Percentiles rank a stretch among this genome's conserved stretches.
Conservation (phyloP, 139 green algal genomes). For the Auxenochlorella pyrenoidosa region DNA sequence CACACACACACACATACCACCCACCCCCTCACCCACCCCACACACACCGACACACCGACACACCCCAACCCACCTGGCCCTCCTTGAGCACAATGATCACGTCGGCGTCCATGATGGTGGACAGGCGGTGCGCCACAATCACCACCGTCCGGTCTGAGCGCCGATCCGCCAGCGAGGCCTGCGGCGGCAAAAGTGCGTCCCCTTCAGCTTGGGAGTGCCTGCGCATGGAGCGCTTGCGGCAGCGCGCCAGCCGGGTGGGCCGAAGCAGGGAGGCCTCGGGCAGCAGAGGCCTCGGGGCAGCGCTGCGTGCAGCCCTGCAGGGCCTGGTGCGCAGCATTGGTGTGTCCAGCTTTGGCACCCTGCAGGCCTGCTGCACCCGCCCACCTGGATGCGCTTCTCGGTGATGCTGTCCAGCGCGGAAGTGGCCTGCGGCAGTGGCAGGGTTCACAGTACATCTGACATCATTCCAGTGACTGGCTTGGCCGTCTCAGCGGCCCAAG, state of each 20-base stretch:
- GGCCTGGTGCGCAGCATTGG: too few species aligned
- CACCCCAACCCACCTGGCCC: constrained; percentile 51
- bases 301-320: too few species aligned
- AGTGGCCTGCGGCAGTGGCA: constrained; percentile 68
- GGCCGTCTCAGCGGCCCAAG: not conserved
- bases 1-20: too few species aligned
- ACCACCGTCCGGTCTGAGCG: constrained; percentile 62
- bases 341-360: too few species aligned
- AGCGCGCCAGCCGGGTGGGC: too few species aligned
- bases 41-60: constrained; percentile 52
- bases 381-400: constrained; percentile 58
- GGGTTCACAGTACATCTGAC: too few species aligned
- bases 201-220: too few species aligned
- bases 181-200: not conserved
- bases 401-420: constrained; percentile 82
- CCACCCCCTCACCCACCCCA: not conserved
- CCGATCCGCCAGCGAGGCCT: constrained; percentile 46
- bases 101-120: constrained; percentile 86
- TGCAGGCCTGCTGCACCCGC: too few species aligned
- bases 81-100: constrained; percentile 69
- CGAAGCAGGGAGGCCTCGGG: too few species aligned
- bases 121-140: constrained; percentile 93
- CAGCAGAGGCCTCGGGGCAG: too few species aligned
- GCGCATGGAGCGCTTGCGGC: too few species aligned
- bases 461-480: too few species aligned